A percentile compares a stretch with the other conserved stretches of the same genome.
Conservation (phyloP, 2,329 filamentous ascomycete genomes). For the Botrytis aclada region DNA sequence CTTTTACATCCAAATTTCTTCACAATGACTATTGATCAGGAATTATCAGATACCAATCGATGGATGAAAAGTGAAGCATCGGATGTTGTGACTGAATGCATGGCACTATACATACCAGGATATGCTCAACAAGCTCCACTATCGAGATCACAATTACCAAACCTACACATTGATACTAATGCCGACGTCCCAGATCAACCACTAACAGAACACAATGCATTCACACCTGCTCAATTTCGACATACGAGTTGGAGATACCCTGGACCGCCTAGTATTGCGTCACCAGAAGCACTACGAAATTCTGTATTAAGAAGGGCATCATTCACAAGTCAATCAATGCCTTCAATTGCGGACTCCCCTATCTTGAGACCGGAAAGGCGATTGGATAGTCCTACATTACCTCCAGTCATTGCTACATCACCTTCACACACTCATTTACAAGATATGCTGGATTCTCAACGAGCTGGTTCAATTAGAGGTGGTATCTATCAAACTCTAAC, state of each 20-base stretch:
- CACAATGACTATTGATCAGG: constrained; percentile 72
- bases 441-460: constrained; percentile 60
- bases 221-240: constrained; percentile 31
- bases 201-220: constrained; percentile 26
- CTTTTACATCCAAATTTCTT: constrained; percentile 83
- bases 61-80: constrained; percentile 79
- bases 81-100: constrained; percentile 77
- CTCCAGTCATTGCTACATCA: constrained; percentile 47
- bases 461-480: constrained; percentile 48
- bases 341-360: constrained; percentile 48
- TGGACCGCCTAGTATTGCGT: constrained; percentile 45
- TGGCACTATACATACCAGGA: constrained; percentile 55
- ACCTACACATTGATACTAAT: constrained; percentile 25
- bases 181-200: constrained; percentile 34
- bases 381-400: constrained; percentile 62
- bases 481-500: constrained; percentile 53
- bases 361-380: constrained; percentile 25
- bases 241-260: constrained; percentile 53
- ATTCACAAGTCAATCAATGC: constrained; percentile 47
- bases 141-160: constrained; percentile 20
- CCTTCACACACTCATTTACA: constrained; percentile 55
- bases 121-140: constrained; percentile 25
- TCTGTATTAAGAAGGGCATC: constrained; percentile 46
- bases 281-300: constrained; percentile 40
- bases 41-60: constrained; percentile 70